phyloP scores from a whole-genome alignment of 345 rosid genomes.

The Anacardium occidentale region DNA sequence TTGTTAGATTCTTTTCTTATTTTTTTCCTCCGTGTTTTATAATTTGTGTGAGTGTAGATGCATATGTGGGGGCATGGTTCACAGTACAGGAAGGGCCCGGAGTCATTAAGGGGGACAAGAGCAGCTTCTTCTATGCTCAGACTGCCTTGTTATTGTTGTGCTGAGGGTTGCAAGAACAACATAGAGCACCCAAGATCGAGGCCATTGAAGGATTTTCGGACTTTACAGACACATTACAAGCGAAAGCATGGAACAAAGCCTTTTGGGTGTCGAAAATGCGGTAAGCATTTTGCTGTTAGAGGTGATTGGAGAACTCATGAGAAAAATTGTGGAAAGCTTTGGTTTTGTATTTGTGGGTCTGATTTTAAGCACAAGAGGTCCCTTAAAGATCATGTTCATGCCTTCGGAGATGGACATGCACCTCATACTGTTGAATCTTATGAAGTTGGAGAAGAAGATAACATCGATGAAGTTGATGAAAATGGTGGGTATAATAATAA shows the following conservation, averaged over 20 bases:
- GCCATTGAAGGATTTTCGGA: slow-evolving; percentile 85
- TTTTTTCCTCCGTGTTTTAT: neutral
- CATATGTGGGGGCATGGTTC: slow-evolving; percentile 99
- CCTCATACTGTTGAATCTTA: slow-evolving; percentile 38
- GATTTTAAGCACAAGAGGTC: slow-evolving; percentile 75
- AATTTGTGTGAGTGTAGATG: slow-evolving; percentile 43
- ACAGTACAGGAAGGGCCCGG: slow-evolving; percentile 81
- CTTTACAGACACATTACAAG: slow-evolving; percentile 92
- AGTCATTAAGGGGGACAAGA: slow-evolving; percentile 71
- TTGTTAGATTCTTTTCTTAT: neutral
- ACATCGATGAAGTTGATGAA: slow-evolving; percentile 32
- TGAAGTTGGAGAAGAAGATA: slow-evolving; percentile 34
- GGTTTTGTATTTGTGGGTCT: slow-evolving; percentile 70
- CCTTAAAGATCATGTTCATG: slow-evolving; percentile 62
- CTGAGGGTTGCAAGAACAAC: slow-evolving; percentile 81
- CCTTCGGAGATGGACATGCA: slow-evolving; percentile 62
- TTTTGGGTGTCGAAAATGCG: slow-evolving; percentile 56
- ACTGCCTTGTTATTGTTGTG: slow-evolving; percentile 83
- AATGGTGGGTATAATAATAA: slow-evolving; percentile 7
- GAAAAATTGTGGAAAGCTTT: slow-evolving; percentile 65
- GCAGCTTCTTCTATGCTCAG: slow-evolving; percentile 61
- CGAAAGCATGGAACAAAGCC: slow-evolving; percentile 79
- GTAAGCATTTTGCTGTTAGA: slow-evolving; percentile 58
- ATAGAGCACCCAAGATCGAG: slow-evolving; percentile 79
- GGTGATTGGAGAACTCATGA: slow-evolving; percentile 78